Evolutionary conservation across 495 filamentous ascomycete species (phyloP), one percentile per base, ranked within the genome.

Genomic region (Viridothelium virens): DNA sequence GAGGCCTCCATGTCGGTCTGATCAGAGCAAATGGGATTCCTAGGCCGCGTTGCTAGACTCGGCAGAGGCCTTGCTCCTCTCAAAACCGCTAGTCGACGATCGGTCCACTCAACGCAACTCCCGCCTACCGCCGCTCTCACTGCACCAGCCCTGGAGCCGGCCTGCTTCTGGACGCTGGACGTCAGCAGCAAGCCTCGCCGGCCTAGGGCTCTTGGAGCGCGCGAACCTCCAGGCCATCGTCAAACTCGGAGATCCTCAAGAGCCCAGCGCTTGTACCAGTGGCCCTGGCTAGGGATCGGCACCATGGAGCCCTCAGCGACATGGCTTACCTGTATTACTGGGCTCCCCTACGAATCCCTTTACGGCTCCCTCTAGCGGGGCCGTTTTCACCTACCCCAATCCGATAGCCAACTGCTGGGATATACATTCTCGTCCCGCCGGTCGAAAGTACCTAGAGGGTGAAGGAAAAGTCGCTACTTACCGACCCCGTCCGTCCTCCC

Each of bases 401-500:
- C 53, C 53, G 53, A 59, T 31, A 11, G 11, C 31, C 2, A 34
- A 33, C 33, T 18, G 48, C 41, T 44, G 1, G 41, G 7, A 44
- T 14, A 59, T 59, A 59, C 53, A 59, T 59, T 59, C 53, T 59
- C 53, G 53, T 59, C 31, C 53, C 53, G 53, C 53, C 31, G 10
- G 53, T 59, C 53, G 53, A 34, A 59, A 18, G 53, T 59, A 59
- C 53, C 53, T 59, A 36, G 53, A 59, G 53, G 10, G 18, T 34
- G 14, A 59, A 18, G 53, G 18, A 59, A 36, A 59, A 18, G 53
- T 59, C 53, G 53, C 53, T 59, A 59, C 53, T 59, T 59, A 59
- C 53, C 53, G 53, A 59, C 53, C 53, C 53, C 53, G 53, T 59
- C 53, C 53, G 53, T 31, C 25, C 53, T 59, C 53, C 53, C 53